Percentiles rank a stretch among this genome's conserved stretches.
Conservation (phyloP, 495 filamentous ascomycete species). For the Darksidea phi region DNA sequence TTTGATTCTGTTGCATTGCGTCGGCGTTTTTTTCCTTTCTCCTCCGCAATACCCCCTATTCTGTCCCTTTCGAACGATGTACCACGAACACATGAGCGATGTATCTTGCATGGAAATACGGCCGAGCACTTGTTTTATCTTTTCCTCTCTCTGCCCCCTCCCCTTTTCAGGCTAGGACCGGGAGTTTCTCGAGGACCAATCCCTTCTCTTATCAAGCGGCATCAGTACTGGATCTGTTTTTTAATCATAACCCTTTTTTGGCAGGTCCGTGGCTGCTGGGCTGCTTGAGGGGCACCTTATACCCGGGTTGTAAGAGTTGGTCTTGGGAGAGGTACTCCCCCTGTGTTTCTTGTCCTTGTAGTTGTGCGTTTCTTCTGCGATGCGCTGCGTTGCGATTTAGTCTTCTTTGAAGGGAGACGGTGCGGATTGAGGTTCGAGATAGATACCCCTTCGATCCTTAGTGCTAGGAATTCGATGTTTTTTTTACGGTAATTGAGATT, state of each 20-base stretch:
- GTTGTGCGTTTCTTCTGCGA: conserved; percentile 2
- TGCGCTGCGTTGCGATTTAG: not conserved
- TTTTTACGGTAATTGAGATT: not conserved
- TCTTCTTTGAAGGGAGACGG: not conserved
- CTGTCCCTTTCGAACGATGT: too few species aligned
- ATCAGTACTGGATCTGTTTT: conserved; percentile 8
- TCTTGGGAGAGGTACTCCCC: not conserved
- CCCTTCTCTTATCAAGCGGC: not conserved
- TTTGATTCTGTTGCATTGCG: conserved; percentile 20
- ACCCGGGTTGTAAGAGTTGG: not conserved
- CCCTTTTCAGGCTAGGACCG: not conserved
- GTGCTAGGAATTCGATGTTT: not conserved
- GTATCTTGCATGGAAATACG: too few species aligned
- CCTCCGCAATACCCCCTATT: too few species aligned
- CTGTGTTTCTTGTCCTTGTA: not conserved
- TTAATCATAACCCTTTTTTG: not conserved
- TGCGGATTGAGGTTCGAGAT: not conserved
- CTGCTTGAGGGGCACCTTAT: too few species aligned
- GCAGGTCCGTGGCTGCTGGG: not conserved
- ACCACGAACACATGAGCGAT: too few species aligned
- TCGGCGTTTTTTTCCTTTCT: conserved; percentile 4
- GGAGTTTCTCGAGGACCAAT: conserved; percentile 8
- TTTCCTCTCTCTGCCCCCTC: not conserved
- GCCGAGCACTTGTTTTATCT: too few species aligned
- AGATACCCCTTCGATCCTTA: conserved; percentile 10